phyloP scores from a whole-genome alignment of 768 basidiomycete species.

The Mrakia hoshinonis region DNA sequence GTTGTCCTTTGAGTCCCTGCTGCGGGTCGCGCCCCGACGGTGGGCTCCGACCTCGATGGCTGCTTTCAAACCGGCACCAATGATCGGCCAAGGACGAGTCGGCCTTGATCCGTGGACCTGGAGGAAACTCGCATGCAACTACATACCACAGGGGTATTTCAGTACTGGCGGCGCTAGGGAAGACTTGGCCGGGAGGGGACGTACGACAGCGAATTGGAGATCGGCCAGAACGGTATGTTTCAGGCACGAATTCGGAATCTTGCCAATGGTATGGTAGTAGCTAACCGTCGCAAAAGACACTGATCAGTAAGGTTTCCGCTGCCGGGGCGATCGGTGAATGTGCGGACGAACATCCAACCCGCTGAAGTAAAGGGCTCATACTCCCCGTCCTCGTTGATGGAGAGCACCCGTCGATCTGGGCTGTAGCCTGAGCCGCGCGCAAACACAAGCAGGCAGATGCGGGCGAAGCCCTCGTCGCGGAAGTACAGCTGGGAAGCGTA shows the following conservation, averaged over 20 bases:
- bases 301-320: too few relatives aligned
- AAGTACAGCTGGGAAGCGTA: constrained; percentile 21
- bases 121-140: constrained; percentile 1
- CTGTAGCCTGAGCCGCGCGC: constrained; percentile 4
- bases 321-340: too few relatives aligned
- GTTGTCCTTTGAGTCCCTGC: constrained; percentile 18
- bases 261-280: constrained; percentile 11
- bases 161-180: too few relatives aligned
- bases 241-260: constrained; percentile 1
- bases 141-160: too few relatives aligned
- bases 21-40: constrained; percentile 7
- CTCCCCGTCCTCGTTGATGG: constrained; percentile 13
- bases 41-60: constrained; percentile 19
- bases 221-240: constrained; percentile 23
- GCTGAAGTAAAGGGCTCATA: background rate
- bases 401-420: constrained; percentile 13
- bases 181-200: too few relatives aligned
- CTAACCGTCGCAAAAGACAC: background rate
- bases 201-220: constrained; percentile 21
- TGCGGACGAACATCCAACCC: constrained; percentile 20
- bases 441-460: constrained; percentile 22
- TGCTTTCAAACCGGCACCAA: constrained; percentile 15
- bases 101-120: too few relatives aligned
- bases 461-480: constrained; percentile 19
- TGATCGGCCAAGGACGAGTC: constrained; percentile 4